Percentiles rank a stretch among this genome's conserved stretches.
Conservation (phyloP, 352 stramenopile species). For the Phytophthora uliginosa region DNA sequence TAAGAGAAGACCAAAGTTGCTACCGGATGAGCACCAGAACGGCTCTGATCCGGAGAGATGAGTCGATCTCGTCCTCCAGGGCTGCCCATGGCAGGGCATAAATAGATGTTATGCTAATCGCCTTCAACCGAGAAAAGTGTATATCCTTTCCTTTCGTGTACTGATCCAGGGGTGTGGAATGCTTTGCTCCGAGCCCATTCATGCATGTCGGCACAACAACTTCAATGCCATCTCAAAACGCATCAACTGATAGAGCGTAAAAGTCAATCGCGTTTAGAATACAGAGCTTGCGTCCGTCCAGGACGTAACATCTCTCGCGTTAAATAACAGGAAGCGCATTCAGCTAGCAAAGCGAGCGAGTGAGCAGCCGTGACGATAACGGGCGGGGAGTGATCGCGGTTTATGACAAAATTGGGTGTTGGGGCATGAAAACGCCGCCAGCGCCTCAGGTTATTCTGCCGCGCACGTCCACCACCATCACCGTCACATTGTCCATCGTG, state of each 20-base stretch:
- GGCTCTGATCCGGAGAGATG: constrained; percentile 13
- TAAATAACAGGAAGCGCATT: constrained; percentile 40
- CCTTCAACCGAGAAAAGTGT: not conserved
- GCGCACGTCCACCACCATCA: constrained; percentile 77
- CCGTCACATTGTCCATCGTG: constrained; percentile 84
- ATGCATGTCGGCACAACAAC: not conserved
- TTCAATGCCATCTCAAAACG: constrained; percentile 2
- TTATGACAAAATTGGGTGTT: constrained; percentile 18
- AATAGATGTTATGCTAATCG: no score
- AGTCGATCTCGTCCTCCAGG: constrained; percentile 15
- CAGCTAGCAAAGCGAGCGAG: not conserved
- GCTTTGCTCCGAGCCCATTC: no score
- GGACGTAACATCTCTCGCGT: constrained; percentile 27
- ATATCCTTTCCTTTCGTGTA: not conserved
- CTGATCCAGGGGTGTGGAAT: not conserved
- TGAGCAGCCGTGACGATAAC: constrained; percentile 10
- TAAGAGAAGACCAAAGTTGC: constrained; percentile 12
- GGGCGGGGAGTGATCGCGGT: constrained; percentile 5
- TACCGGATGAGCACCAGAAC: constrained; percentile 7
- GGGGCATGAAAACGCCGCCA: constrained; percentile 2
- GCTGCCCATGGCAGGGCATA: no score
- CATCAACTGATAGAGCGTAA: constrained; percentile 1
- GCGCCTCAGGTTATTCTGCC: constrained; percentile 28
- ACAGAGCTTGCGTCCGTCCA: constrained; percentile 21
- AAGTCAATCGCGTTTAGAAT: constrained; percentile 32